Evolutionary conservation across 768 basidiomycete genomes (phyloP).

Genomic region (Tricholoma furcatifolium): DNA sequence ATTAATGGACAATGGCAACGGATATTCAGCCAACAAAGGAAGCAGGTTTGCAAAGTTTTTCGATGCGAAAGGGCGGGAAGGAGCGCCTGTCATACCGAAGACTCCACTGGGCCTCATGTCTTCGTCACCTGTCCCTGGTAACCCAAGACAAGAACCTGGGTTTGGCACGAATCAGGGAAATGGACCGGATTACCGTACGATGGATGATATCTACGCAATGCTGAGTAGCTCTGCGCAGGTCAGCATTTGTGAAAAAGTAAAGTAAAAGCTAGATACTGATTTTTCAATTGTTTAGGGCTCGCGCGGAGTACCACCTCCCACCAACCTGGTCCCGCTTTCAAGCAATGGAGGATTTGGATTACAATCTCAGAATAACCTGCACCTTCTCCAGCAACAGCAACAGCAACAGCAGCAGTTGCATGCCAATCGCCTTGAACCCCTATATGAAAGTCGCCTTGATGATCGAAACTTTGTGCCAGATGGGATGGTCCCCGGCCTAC

Average conservation of each 20-base stretch:
- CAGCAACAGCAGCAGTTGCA: constrained; percentile 38
- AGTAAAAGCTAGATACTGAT: background rate
- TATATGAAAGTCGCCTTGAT: constrained; percentile 74
- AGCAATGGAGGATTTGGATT: constrained; percentile 31
- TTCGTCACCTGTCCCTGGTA: constrained; percentile 40
- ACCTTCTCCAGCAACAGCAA: constrained; percentile 38
- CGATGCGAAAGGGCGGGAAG: constrained; percentile 65
- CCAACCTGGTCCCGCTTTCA: constrained; percentile 22
- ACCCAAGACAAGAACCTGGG: constrained; percentile 46
- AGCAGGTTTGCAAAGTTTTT: constrained; percentile 89
- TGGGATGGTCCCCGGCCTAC: constrained; percentile 83
- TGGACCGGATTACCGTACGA: constrained; percentile 54
- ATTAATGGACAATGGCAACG: constrained; percentile 34
- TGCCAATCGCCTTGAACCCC: constrained; percentile 56
- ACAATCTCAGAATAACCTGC: constrained; percentile 36
- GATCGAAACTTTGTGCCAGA: constrained; percentile 81
- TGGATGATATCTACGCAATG: constrained; percentile 84
- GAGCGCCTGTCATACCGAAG: constrained; percentile 31
- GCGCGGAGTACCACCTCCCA: constrained; percentile 25
- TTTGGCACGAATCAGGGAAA: constrained; percentile 31
- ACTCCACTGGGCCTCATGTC: constrained; percentile 38
- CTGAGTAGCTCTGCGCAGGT: constrained; percentile 77
- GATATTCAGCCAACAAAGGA: constrained; percentile 60
- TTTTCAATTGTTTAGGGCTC: constrained; percentile 24
- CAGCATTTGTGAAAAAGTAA: constrained; percentile 18